Evolutionary conservation across 192 early-diverging fungal species (phyloP).

Genomic region (Coemansia sp.): DNA sequence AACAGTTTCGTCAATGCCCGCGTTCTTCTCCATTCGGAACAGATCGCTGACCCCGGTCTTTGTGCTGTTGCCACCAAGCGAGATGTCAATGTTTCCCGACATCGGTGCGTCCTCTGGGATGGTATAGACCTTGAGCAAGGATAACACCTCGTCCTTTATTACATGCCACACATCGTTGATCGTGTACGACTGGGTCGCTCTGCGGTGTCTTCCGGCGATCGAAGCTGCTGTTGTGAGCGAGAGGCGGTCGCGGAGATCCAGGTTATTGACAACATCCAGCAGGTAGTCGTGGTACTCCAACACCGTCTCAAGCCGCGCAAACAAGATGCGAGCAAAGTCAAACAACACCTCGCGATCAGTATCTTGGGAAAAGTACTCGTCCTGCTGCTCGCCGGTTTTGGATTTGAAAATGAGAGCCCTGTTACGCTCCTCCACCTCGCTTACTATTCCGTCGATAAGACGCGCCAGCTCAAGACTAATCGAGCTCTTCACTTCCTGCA

Average conservation of each 20-base stretch:
- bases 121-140: constrained; percentile 51
- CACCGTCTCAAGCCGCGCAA: constrained; percentile 73
- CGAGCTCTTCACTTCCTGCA: constrained; percentile 69
- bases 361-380: constrained; percentile 51
- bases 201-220: background rate
- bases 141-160: constrained; percentile 49
- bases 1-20: constrained; percentile 29
- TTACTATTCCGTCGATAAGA: constrained; percentile 70
- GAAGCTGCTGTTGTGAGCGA: constrained; percentile 21
- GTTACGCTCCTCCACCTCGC: constrained; percentile 74
- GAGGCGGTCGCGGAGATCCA: constrained; percentile 47
- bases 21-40: constrained; percentile 47
- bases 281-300: constrained; percentile 72
- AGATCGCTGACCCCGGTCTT: constrained; percentile 39
- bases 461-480: constrained; percentile 68
- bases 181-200: constrained; percentile 26
- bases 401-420: constrained; percentile 39
- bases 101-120: constrained; percentile 38
- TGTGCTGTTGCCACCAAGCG: constrained; percentile 11
- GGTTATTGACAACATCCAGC: constrained; percentile 61
- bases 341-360: constrained; percentile 68
- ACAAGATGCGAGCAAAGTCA: constrained; percentile 75
- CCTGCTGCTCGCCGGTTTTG: constrained; percentile 36
- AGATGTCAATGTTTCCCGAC: constrained; percentile 15
- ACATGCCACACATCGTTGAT: constrained; percentile 54